Evolutionary conservation across 768 basidiomycete genomes (phyloP).

Genomic region (Macrolepiota fuliginosa): DNA sequence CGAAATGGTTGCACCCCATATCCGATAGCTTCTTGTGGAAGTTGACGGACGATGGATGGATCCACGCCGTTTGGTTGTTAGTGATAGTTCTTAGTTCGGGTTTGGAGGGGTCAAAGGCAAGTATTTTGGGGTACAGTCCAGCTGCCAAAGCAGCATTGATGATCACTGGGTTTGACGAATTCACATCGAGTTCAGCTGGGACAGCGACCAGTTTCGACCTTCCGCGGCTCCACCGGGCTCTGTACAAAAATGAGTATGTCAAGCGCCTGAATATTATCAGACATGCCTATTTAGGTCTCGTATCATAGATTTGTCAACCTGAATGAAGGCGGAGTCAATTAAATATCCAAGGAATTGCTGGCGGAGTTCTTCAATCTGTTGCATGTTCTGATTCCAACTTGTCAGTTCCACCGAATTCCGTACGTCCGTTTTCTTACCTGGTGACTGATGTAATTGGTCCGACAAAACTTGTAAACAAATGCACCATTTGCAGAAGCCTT

Average conservation of each 20-base stretch:
- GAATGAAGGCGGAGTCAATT: slow-evolving; percentile 84
- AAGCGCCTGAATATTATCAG: background rate
- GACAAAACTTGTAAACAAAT: slow-evolving; percentile 73
- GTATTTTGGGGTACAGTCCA: slow-evolving; percentile 89
- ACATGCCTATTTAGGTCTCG: slow-evolving; percentile 66
- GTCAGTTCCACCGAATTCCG: background rate
- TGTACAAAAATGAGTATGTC: slow-evolving; percentile 25
- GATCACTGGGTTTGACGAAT: slow-evolving; percentile 62
- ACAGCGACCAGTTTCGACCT: slow-evolving; percentile 74
- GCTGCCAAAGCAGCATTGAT: slow-evolving; percentile 82
- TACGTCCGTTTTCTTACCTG: slow-evolving; percentile 45
- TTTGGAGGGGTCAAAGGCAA: slow-evolving; percentile 59
- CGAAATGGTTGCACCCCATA: slow-evolving; percentile 70
- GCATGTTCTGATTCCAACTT: slow-evolving; percentile 60
- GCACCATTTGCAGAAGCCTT: slow-evolving; percentile 59
- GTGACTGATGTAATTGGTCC: slow-evolving; percentile 76
- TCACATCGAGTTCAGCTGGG: slow-evolving; percentile 67
- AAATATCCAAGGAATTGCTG: slow-evolving; percentile 89
- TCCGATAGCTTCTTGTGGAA: slow-evolving; percentile 67
- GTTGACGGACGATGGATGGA: slow-evolving; percentile 94
- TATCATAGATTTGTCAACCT: slow-evolving; percentile 59
- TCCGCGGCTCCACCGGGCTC: slow-evolving; percentile 72
- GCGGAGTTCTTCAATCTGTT: slow-evolving; percentile 94
- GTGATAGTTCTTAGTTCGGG: slow-evolving; percentile 75
- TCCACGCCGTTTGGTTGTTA: slow-evolving; percentile 74